These are phyloP conservation scores for Xylariaceae sp. DNA, from an alignment of 2,329 filamentous ascomycete genomes.

Conservation along the genomic window DNA sequence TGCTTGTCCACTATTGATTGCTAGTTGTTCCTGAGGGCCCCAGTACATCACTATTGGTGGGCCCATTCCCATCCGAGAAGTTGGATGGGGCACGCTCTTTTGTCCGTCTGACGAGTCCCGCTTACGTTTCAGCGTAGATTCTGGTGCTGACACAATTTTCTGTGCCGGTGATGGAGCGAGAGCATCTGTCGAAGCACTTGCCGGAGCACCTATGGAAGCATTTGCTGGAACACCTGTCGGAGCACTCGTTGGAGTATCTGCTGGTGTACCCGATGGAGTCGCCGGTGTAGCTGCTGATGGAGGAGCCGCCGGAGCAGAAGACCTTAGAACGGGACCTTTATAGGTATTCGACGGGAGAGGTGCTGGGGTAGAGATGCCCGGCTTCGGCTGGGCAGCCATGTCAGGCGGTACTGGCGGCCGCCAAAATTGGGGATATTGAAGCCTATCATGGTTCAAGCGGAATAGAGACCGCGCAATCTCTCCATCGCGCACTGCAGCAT, in stretches of 20 bases:
- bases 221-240: too few species aligned
- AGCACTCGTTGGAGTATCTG: too few species aligned
- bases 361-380: neutral
- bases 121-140: constrained; percentile 1
- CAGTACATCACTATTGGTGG: neutral
- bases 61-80: neutral
- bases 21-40: constrained; percentile 2
- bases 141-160: neutral
- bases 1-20: neutral
- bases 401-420: constrained; percentile 14
- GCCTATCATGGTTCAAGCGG: constrained; percentile 22
- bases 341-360: neutral
- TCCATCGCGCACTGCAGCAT: constrained; percentile 28
- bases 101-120: neutral
- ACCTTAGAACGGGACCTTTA: neutral
- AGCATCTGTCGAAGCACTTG: neutral
- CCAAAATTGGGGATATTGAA: constrained; percentile 26
- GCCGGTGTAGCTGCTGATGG: neutral
- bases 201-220: too few species aligned
- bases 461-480: constrained; percentile 26
- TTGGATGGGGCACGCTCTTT: neutral
- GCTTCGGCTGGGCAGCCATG: neutral
- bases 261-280: too few species aligned
- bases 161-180: neutral
- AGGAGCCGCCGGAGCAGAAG: neutral